phyloP scores from a whole-genome alignment of 2,329 filamentous ascomycete genomes.

The Colletotrichum sp. region DNA sequence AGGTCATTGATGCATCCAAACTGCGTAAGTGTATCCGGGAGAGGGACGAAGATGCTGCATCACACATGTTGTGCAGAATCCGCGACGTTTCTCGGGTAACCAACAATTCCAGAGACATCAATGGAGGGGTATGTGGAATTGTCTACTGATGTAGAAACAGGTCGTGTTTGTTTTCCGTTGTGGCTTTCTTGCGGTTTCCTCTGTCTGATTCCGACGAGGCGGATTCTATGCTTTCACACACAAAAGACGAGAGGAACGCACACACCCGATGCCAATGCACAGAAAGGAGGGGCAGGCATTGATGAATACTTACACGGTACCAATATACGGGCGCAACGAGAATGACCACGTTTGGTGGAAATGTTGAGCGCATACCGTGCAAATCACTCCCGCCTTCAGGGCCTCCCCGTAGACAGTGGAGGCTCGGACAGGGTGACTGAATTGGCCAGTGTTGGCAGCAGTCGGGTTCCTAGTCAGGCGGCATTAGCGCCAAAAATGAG shows the following conservation, averaged over 20 bases:
- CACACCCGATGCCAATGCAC: neutral
- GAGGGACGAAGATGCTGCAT: neutral
- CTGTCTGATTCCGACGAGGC: neutral
- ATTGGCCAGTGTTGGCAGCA: neutral
- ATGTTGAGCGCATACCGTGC: neutral
- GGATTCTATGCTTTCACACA: neutral
- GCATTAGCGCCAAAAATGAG: neutral
- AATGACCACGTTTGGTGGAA: neutral
- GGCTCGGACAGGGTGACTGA: neutral
- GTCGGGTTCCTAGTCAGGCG: neutral
- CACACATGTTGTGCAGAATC: slow-evolving; percentile 12
- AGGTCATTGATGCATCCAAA: neutral
- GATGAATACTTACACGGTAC: neutral
- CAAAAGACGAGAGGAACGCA: neutral
- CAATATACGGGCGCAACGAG: neutral
- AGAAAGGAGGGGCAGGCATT: neutral
- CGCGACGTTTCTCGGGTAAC: neutral
- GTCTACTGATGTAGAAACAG: neutral
- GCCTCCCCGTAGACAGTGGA: neutral
- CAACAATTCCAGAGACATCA: neutral
- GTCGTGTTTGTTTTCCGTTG: neutral
- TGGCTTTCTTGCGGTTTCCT: neutral
- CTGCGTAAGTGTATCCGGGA: neutral
- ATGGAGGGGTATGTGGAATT: neutral
- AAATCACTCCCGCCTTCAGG: neutral